Evolutionary conservation across 2,329 filamentous ascomycete species (phyloP).

Genomic region (Venturia asperata): DNA sequence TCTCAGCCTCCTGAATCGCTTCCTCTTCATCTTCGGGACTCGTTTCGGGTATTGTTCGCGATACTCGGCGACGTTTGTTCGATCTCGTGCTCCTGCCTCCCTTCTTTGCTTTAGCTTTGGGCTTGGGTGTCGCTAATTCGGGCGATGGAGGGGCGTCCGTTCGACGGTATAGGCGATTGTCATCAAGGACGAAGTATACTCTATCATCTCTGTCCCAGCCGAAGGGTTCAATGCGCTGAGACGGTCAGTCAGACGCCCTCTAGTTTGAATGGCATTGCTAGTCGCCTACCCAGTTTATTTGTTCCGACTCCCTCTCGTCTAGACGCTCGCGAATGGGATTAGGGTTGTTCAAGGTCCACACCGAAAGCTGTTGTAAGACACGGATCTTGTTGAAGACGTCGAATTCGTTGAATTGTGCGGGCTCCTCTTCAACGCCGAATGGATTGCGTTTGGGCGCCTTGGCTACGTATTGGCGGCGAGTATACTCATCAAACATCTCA

Average conservation of each 20-base stretch:
- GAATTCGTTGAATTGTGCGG: slow-evolving; percentile 70
- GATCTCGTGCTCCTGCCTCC: slow-evolving; percentile 55
- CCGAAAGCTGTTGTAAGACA: slow-evolving; percentile 79
- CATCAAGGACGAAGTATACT: slow-evolving; percentile 83
- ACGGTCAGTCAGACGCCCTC: slow-evolving; percentile 23
- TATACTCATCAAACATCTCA: slow-evolving; percentile 90
- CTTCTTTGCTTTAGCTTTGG: slow-evolving; percentile 51
- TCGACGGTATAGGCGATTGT: slow-evolving; percentile 84
- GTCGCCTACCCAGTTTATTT: slow-evolving; percentile 70
- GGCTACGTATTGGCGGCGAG: slow-evolving; percentile 77
- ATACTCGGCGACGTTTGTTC: slow-evolving; percentile 63
- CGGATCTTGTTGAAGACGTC: slow-evolving; percentile 75
- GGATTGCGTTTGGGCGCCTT: slow-evolving; percentile 76
- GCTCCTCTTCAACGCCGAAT: slow-evolving; percentile 69
- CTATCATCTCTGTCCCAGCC: slow-evolving; percentile 87
- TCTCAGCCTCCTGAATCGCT: slow-evolving; percentile 37
- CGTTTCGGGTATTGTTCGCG: slow-evolving; percentile 35
- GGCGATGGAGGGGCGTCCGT: slow-evolving; percentile 64
- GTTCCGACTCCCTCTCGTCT: slow-evolving; percentile 73
- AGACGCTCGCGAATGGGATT: slow-evolving; percentile 83
- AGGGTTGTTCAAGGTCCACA: slow-evolving; percentile 81
- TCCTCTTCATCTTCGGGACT: slow-evolving; percentile 32
- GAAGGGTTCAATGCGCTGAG: slow-evolving; percentile 63
- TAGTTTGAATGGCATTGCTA: slow-evolving; percentile 10
- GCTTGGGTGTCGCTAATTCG: slow-evolving; percentile 40